Conservation (phyloP, 2,329 filamentous ascomycete species). For the Aureobasidium melanogenum region DNA sequence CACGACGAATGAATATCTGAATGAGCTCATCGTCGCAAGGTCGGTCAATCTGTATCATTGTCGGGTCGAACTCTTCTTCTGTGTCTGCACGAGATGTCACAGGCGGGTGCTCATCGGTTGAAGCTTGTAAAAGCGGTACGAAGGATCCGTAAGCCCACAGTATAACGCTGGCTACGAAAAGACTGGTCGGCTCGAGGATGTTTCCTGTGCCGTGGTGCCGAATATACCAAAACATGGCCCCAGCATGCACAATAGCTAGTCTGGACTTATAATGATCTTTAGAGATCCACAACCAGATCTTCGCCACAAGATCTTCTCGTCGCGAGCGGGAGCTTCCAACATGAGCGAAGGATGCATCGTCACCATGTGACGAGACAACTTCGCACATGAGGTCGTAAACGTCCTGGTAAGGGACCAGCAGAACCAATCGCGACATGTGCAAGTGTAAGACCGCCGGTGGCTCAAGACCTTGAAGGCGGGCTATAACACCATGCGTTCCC, state of each 20-base stretch:
- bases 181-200: slow-evolving; percentile 13
- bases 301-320: slow-evolving; percentile 10
- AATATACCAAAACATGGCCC: slow-evolving; percentile 15
- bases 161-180: slow-evolving; percentile 13
- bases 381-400: slow-evolving; percentile 6
- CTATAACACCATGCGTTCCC: slow-evolving; percentile 14
- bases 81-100: background rate
- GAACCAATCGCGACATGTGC: slow-evolving; percentile 13
- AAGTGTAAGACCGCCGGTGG: slow-evolving; percentile 13
- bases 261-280: slow-evolving; percentile 15
- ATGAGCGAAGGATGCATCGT: background rate
- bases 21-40: slow-evolving; percentile 19
- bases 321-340: background rate
- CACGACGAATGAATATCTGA: slow-evolving; percentile 17
- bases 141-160: slow-evolving; percentile 15
- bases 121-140: slow-evolving; percentile 11
- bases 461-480: slow-evolving; percentile 11
- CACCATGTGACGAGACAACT: background rate
- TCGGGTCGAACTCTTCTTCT: slow-evolving; percentile 11
- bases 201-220: slow-evolving; percentile 13
- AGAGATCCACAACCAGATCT: slow-evolving; percentile 13
- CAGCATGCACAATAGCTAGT: slow-evolving; percentile 14
- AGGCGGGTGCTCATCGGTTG: background rate
- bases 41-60: slow-evolving; percentile 17
- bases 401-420: slow-evolving; percentile 14